Conservation (phyloP, 129 eudicot genomes). For the Smallanthus sonchifolius region DNA sequence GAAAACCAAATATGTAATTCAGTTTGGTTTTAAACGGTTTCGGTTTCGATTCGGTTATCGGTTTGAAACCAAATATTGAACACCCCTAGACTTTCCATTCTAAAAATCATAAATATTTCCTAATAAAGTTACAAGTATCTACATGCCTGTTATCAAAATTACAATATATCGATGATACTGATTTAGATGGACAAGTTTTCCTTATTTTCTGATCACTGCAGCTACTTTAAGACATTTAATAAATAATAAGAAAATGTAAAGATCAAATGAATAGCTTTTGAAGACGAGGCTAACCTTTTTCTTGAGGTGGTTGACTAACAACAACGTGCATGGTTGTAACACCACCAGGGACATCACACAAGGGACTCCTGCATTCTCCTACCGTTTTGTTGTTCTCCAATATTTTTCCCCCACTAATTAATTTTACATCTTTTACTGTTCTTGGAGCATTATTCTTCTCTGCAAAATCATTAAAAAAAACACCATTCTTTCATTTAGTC, state of each 20-base stretch:
- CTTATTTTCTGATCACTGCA: no score
- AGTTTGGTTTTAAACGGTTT: no score
- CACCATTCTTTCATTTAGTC: background rate
- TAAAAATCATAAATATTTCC: no score
- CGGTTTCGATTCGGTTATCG: no score
- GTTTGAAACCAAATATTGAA: no score
- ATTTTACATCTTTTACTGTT: conserved; percentile 56
- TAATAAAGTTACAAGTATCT: no score
- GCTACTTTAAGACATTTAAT: background rate
- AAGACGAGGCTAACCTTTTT: conserved; percentile 39
- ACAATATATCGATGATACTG: no score
- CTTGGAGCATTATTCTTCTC: conserved; percentile 64
- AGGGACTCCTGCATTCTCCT: conserved; percentile 62
- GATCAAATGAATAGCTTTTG: background rate
- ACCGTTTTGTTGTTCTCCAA: conserved; percentile 69
- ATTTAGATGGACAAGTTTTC: no score
- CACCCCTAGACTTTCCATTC: no score
- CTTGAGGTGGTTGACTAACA: conserved; percentile 53
- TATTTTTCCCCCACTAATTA: conserved; percentile 62
- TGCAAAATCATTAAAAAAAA: conserved; percentile 18
- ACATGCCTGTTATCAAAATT: no score
- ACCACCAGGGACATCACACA: conserved; percentile 61
- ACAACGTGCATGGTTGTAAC: conserved; percentile 77
- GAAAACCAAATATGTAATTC: no score
- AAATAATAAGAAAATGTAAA: background rate